Base-by-base conservation (phyloP, 192 early-diverging fungal genomes). In the Podila epigama region DNA sequence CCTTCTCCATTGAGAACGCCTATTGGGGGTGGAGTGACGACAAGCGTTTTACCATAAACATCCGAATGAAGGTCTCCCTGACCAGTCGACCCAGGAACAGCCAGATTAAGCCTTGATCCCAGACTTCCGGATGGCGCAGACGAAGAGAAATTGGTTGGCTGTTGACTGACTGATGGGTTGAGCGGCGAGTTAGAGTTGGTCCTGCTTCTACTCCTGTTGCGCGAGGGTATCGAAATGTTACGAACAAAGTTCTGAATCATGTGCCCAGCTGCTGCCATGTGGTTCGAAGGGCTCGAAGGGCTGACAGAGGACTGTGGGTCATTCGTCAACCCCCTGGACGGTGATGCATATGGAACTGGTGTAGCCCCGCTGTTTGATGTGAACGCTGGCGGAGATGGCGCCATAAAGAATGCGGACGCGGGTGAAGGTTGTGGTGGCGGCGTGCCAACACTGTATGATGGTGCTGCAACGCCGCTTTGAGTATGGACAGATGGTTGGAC, bases 221-320 rank as follows among this genome's bases (percentile, higher is more conserved):
- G n/a, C n/a, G 59, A 58, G 16, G 66, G 65, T 25, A 57, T 68
- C 1, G 59, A 52, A 18, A 77, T 64, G 39, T 68, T 77, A 12
- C 73, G 60, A 25, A 77, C 66, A 52, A 77, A 63, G 48, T 77
- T 77, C 39, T 63, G 65, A 11, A 77, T 63, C 63, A 75, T 61
- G 31, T 66, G 32, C 0, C 70, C 64, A 11, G 56, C 66, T 6
- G 50, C 48, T 0, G 57, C 42, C 27, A 67, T 48, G 13, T 51
- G 51, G 54, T 63, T 75, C 36, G 65, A 67, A 0, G 63, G 65
- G 39, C 64, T 75, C 36, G 65, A 67, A 0, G 63, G 65, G 39
- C 64, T 75, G 18, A 55, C 37, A 8, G 67, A 8, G 9, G 15
- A 22, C 9, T 56, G 55, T 12, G 15, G 16, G n/a, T 59, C 34